phyloP scores from a whole-genome alignment of 805 yeast species.

The Tetrapisispora nanseiensis region DNA sequence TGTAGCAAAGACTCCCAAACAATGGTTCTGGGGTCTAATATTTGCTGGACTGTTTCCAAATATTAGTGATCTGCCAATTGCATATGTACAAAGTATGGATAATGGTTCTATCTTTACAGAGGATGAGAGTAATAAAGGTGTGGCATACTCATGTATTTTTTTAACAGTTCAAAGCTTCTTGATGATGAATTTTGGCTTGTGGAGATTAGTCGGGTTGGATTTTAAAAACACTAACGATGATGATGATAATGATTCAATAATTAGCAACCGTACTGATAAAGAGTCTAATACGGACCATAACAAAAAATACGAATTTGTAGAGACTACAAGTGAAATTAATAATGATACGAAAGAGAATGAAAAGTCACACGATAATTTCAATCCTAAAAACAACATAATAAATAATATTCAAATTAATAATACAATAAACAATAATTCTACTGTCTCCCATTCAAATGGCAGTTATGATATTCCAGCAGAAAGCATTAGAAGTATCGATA shows the following conservation, averaged over 20 bases:
- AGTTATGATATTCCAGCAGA: neutral
- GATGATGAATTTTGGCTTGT: slow-evolving; percentile 71
- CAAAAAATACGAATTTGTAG: neutral
- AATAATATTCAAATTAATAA: neutral
- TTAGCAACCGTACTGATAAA: neutral
- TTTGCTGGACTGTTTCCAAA: slow-evolving; percentile 71
- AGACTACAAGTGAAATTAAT: slow-evolving; percentile 3
- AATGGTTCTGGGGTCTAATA: slow-evolving; percentile 69
- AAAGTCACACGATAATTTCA: neutral
- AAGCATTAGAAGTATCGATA: slow-evolving; percentile 11
- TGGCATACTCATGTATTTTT: slow-evolving; percentile 71
- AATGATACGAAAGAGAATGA: neutral
- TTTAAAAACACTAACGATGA: slow-evolving; percentile 34
- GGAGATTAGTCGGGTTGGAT: slow-evolving; percentile 60
- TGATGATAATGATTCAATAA: slow-evolving; percentile 11
- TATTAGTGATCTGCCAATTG: slow-evolving; percentile 76
- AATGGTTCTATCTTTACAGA: slow-evolving; percentile 45
- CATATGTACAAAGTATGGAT: slow-evolving; percentile 66
- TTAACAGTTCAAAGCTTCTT: slow-evolving; percentile 53
- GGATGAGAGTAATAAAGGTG: slow-evolving; percentile 55
- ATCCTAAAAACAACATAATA: neutral
- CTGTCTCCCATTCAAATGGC: no score
- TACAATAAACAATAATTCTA: no score
- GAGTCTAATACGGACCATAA: neutral
- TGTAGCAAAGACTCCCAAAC: slow-evolving; percentile 51